A percentile compares a stretch with the other conserved stretches of the same genome.
Conservation (phyloP, 805 yeast species). For the Candida mattraensis region DNA sequence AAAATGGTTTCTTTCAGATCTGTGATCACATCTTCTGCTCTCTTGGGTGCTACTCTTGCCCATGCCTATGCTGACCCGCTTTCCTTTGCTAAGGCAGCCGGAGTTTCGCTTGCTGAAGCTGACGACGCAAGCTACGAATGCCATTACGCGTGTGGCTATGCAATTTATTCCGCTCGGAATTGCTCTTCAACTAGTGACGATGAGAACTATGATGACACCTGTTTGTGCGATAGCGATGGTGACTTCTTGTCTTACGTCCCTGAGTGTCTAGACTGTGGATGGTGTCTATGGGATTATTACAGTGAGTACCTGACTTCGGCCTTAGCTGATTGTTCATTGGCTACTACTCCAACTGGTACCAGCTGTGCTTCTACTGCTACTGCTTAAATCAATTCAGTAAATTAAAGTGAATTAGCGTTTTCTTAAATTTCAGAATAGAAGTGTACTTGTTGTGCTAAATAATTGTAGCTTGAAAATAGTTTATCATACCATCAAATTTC, state of each 20-base stretch:
- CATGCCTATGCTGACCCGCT: slow-evolving; percentile 29
- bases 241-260: slow-evolving; percentile 27
- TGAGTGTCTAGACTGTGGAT: slow-evolving; percentile 38
- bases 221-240: slow-evolving; percentile 32
- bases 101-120: slow-evolving; percentile 7
- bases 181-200: slow-evolving; percentile 27
- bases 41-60: slow-evolving; percentile 1
- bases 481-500: no score
- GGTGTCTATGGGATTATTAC: slow-evolving; percentile 39
- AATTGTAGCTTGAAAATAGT: no score
- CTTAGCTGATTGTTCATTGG: slow-evolving; percentile 28
- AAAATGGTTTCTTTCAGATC: slow-evolving; percentile 3
- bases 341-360: slow-evolving; percentile 36
- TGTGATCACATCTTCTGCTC: slow-evolving; percentile 1
- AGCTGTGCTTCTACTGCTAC: slow-evolving; percentile 15
- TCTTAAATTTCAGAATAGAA: no score
- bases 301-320: slow-evolving; percentile 30
- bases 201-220: slow-evolving; percentile 31
- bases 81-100: slow-evolving; percentile 21
- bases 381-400: slow-evolving; percentile 4
- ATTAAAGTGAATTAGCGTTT: no score
- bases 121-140: slow-evolving; percentile 33
- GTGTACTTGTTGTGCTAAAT: no score
- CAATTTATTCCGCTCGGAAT: slow-evolving; percentile 33
- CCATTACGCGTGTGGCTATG: slow-evolving; percentile 35